phyloP scores from a whole-genome alignment of 352 stramenopile species.

The Phytophthora boehmeriae region DNA sequence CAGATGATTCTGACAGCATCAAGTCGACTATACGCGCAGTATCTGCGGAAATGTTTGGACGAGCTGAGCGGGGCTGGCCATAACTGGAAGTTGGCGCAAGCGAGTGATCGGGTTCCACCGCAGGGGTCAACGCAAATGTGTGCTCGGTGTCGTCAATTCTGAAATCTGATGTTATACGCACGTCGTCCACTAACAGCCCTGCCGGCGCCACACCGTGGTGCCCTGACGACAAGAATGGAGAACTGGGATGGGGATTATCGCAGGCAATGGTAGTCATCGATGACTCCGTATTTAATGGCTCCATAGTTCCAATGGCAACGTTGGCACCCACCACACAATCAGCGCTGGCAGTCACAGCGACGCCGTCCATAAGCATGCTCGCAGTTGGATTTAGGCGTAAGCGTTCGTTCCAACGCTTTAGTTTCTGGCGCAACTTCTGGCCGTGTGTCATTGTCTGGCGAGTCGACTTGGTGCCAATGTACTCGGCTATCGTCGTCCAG shows the following conservation, averaged over 20 bases:
- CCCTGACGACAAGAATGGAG: background rate
- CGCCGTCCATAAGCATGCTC: conserved; percentile 26
- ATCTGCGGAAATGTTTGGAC: conserved; percentile 8
- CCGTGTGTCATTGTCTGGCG: conserved; percentile 56
- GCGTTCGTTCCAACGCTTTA: conserved; percentile 49
- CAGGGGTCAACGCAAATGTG: background rate
- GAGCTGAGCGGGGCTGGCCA: background rate
- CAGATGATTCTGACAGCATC: conserved; percentile 25
- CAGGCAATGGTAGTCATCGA: background rate
- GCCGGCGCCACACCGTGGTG: background rate
- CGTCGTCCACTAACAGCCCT: conserved; percentile 7
- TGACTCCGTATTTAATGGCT: background rate
- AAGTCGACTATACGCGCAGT: conserved; percentile 20
- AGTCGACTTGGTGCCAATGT: conserved; percentile 51
- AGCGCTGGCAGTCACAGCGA: conserved; percentile 11
- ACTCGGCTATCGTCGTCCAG: conserved; percentile 52
- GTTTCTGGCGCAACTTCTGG: conserved; percentile 59
- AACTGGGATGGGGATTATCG: background rate
- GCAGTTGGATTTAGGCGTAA: conserved; percentile 29
- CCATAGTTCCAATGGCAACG: conserved; percentile 14
- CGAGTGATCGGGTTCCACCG: background rate
- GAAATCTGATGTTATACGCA: conserved; percentile 9
- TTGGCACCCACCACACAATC: conserved; percentile 7
- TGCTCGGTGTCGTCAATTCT: background rate
- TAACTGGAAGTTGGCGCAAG: background rate